A percentile compares a stretch with the other conserved stretches of the same genome.
phyloP scores from a whole-genome alignment of 495 filamentous ascomycete genomes.

The Penicillium mononematosum region DNA sequence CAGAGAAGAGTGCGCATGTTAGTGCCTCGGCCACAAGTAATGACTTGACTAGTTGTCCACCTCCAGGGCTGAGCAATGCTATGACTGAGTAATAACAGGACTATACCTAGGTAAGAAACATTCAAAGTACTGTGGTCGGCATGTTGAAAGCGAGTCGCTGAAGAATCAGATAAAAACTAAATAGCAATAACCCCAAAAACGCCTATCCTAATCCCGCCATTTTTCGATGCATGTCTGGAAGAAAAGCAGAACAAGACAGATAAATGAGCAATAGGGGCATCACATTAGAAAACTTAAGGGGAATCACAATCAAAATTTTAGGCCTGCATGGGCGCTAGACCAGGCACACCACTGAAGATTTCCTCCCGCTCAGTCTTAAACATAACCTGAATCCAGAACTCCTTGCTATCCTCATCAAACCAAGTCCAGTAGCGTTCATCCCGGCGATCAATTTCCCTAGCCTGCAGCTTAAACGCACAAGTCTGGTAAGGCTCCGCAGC shows the following conservation, averaged over 20 bases:
- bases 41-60: neutral
- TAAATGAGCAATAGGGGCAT: neutral
- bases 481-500: constrained; percentile 98
- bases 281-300: neutral
- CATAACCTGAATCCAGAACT: constrained; percentile 98
- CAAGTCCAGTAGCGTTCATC: constrained; percentile 87
- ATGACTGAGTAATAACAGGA: no score
- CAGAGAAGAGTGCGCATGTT: neutral
- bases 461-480: constrained; percentile 93
- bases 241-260: neutral
- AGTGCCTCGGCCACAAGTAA: neutral
- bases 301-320: constrained; percentile 12
- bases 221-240: constrained; percentile 11
- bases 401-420: constrained; percentile 95
- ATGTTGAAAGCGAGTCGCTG: constrained; percentile 18
- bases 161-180: constrained; percentile 9
- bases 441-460: constrained; percentile 85
- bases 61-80: neutral
- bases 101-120: neutral
- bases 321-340: constrained; percentile 62
- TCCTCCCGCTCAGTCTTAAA: constrained; percentile 99
- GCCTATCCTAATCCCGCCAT: constrained; percentile 18
- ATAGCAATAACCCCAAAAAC: constrained; percentile 19
- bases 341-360: constrained; percentile 89
- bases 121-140: neutral